These are phyloP conservation scores for Dalbergia cultrata DNA, from an alignment of 306 rosid genomes.

Conservation along the genomic window DNA sequence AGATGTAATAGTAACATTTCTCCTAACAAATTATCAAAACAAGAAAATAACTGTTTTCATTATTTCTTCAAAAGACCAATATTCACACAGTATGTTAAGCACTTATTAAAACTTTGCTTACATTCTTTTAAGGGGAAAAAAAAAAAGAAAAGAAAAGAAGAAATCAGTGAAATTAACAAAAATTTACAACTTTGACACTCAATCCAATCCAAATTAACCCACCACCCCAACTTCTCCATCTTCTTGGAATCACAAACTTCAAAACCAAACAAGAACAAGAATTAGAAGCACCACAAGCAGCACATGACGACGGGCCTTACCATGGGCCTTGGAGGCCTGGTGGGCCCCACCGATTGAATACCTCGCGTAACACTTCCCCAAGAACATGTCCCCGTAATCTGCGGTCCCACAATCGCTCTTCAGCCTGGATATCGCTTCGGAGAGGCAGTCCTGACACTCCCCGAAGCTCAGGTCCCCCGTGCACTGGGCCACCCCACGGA, in stretches of 20 bases:
- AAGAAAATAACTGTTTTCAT: background rate
- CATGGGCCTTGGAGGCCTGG: slow-evolving; percentile 55
- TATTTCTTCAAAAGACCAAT: background rate
- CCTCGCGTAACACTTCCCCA: slow-evolving; percentile 83
- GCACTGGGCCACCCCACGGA: slow-evolving; percentile 80
- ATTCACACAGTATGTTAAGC: background rate
- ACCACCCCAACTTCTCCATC: background rate
- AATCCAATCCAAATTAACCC: background rate
- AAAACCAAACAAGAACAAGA: background rate
- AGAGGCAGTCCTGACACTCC: slow-evolving; percentile 77
- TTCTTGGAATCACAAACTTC: background rate
- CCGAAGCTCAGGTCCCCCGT: slow-evolving; percentile 66
- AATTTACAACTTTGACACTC: slow-evolving; percentile 10
- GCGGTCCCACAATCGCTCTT: slow-evolving; percentile 78
- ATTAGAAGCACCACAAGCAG: slow-evolving; percentile 23
- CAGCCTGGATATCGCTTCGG: slow-evolving; percentile 69
- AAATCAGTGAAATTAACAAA: background rate
- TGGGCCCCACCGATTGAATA: slow-evolving; percentile 69
- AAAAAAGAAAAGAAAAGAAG: no score
- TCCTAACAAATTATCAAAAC: background rate
- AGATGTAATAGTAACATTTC: background rate
- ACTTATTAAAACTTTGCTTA: slow-evolving; percentile 13
- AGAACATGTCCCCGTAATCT: slow-evolving; percentile 73
- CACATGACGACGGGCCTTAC: slow-evolving; percentile 50
- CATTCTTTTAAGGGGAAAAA: slow-evolving; percentile 10